Percentiles rank a stretch among this genome's conserved stretches.
These are phyloP conservation scores for Potentilla sterilis DNA, from an alignment of 306 rosid species.

Conservation along the genomic window DNA sequence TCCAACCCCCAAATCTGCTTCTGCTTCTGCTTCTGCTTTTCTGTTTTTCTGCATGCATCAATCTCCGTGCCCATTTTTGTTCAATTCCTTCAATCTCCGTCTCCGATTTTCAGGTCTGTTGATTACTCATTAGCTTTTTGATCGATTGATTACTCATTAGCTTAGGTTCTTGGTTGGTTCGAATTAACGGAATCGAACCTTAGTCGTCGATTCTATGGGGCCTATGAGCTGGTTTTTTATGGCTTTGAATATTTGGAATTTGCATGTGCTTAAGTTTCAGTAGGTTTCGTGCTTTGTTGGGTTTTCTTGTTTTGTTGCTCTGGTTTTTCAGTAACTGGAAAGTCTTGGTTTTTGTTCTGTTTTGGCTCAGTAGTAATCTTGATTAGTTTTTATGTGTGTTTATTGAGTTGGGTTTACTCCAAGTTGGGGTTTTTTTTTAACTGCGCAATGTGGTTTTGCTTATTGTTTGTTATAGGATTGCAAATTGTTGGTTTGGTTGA, in stretches of 20 bases:
- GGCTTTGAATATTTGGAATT: slow-evolving; percentile 11
- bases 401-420: neutral
- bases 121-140: no score
- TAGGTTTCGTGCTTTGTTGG: neutral
- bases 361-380: neutral
- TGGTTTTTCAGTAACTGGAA: neutral
- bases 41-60: slow-evolving; percentile 23
- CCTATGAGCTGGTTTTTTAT: neutral
- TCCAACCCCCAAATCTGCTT: neutral
- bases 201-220: neutral
- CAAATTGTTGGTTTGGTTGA: neutral
- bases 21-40: neutral
- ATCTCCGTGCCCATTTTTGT: no score
- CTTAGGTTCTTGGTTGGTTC: neutral
- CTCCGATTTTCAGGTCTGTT: slow-evolving; percentile 11
- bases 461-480: neutral
- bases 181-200: slow-evolving; percentile 2
- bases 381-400: neutral
- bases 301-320: no score
- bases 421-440: neutral
- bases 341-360: neutral
- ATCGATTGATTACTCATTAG: no score
- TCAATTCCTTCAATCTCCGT: no score
- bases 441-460: neutral
- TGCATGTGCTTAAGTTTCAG: neutral